phyloP scores from a whole-genome alignment of 768 basidiomycete species.

The Phanerodontia chrysosporium region DNA sequence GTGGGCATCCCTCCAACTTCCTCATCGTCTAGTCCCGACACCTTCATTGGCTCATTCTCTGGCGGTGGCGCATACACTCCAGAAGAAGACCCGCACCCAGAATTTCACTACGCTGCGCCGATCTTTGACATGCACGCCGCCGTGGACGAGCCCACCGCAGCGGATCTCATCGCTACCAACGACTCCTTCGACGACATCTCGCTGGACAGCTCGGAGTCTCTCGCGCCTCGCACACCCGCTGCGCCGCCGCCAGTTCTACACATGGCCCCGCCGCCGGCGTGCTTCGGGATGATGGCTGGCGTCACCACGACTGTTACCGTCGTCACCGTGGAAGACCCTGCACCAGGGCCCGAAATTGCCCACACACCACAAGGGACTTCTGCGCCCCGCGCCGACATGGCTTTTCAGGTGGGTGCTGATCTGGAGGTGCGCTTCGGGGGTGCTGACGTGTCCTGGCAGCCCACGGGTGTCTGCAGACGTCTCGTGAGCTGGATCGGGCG shows the following conservation, averaged over 20 bases:
- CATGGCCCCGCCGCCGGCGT: not conserved
- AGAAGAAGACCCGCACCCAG: constrained; percentile 2
- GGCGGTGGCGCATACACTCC: constrained; percentile 4
- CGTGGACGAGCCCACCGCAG: not conserved
- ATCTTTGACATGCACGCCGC: not conserved
- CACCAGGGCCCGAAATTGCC: not conserved
- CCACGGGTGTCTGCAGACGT: not conserved
- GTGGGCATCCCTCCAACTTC: not conserved
- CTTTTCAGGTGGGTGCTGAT: no score
- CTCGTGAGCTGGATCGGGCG: not conserved
- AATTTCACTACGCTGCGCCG: constrained; percentile 4
- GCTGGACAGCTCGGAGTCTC: not conserved
- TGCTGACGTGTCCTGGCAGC: not conserved
- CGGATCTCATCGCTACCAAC: not conserved
- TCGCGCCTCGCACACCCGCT: not conserved
- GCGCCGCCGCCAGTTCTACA: not conserved
- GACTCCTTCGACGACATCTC: not conserved
- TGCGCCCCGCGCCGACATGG: not conserved
- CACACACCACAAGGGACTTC: no score
- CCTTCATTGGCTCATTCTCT: constrained; percentile 6
- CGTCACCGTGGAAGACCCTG: not conserved
- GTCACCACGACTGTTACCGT: not conserved
- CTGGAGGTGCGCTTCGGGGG: not conserved
- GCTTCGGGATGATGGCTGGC: not conserved
- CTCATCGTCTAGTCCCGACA: not conserved